Percentiles rank a stretch among this genome's conserved stretches.
Conservation (phyloP, 495 filamentous ascomycete species). For the Podospora sp. region DNA sequence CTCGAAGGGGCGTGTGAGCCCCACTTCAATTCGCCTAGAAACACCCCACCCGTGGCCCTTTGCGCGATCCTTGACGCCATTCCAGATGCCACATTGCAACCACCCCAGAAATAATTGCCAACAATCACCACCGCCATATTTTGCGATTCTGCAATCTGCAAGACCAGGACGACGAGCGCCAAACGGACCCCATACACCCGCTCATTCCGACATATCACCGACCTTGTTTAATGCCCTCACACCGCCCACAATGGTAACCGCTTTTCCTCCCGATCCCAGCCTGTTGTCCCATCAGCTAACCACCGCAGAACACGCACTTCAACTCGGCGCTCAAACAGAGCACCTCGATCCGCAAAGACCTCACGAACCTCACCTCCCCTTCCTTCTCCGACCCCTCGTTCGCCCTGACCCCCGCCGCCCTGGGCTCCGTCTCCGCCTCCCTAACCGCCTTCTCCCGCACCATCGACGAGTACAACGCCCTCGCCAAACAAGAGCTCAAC, state of each 20-base stretch:
- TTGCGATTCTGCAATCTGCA: neutral
- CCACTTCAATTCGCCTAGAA: neutral
- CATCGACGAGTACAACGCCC: conserved; percentile 85
- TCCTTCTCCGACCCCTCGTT: conserved; percentile 44
- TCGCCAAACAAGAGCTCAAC: conserved; percentile 85
- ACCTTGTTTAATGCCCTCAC: neutral
- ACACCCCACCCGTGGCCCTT: conserved; percentile 21
- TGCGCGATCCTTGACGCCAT: conserved; percentile 21
- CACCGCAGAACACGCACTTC: conserved; percentile 78
- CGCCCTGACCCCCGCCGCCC: conserved; percentile 38
- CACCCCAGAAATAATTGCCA: conserved; percentile 2
- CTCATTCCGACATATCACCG: neutral
- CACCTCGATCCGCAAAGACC: conserved; percentile 81
- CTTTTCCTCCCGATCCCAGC: neutral
- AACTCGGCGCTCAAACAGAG: conserved; percentile 95
- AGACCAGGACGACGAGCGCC: neutral
- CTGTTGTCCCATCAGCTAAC: conserved; percentile 6
- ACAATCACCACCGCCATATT: neutral
- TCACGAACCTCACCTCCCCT: conserved; percentile 70
- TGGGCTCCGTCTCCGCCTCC: conserved; percentile 67
- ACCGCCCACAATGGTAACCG: conserved; percentile 12
- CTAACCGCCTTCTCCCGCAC: conserved; percentile 88
- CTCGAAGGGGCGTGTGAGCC: neutral
- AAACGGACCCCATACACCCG: neutral
- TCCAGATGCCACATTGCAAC: conserved; percentile 21